Base-by-base conservation (phyloP, 2,329 filamentous ascomycete genomes). In the Aureobasidium sp. region DNA sequence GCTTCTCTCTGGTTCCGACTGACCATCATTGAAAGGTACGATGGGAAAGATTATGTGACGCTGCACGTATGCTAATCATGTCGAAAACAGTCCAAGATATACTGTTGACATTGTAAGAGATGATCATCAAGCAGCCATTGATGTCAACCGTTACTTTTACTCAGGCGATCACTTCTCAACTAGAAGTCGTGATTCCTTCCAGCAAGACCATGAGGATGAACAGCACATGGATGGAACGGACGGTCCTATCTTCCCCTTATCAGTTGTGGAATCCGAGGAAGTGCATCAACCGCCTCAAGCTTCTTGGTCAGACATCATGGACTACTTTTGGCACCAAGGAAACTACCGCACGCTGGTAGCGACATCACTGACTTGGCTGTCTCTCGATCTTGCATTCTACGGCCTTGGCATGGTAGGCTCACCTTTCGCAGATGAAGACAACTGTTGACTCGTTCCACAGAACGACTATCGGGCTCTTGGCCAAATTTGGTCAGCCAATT, bases 1-100 rank as follows among this genome's bases (percentile, higher is more conserved):
- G 65, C 76, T 20, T 73, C 75, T 15, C 67, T 77, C 1, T 67
- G 68, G 0, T 76, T 76, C 61, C 71, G 76, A 3, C 73, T 76
- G 53, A 74, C 71, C 11, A 77, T 78, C 11, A 75, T 75, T 0
- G 76, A 78, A 53, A 70, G 49, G 49, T 52, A 17, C 4, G 49
- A 2, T 3, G 15, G 1, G n/a, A 51, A 9, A 51, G 14, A 17
- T n/a, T 1, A 7, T 36, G 11, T 36, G 5, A 2, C 4, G 7
- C 22, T 12, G 31, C 27, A 51, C 20, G 12, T n/a, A 6, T 39
- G n/a, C 34, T 52, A 4, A 52, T 15, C 3, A 14, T n/a, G 34
- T 27, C 17, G 7, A 14, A 20, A 51, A 15, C 20, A 51, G 68
- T 12, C 73, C 73, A 6, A 69, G 75, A 6, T 77, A 75, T 59